Evolutionary conservation across 2,329 filamentous ascomycete species (phyloP).

Genomic region (Calonectria ilicicola): DNA sequence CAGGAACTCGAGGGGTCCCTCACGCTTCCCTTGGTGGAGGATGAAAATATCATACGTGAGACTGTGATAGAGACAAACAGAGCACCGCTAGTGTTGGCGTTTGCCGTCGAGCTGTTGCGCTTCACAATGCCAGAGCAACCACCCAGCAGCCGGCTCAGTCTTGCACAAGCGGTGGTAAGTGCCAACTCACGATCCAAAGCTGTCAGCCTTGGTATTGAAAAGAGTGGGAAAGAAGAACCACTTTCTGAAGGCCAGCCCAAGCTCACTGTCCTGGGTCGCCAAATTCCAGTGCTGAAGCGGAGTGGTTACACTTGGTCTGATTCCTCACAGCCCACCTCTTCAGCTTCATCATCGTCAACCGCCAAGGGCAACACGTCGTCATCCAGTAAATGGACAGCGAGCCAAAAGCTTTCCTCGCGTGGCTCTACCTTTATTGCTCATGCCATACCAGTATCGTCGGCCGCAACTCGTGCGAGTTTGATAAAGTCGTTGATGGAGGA

Average conservation of each 20-base stretch:
- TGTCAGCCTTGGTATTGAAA: conserved; percentile 78
- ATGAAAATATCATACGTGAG: conserved; percentile 70
- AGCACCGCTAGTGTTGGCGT: conserved; percentile 85
- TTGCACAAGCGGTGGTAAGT: conserved; percentile 87
- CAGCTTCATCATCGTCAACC: conserved; percentile 28
- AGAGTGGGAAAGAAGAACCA: conserved; percentile 75
- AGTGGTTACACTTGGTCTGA: conserved; percentile 72
- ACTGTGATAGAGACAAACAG: conserved; percentile 79
- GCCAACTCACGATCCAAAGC: conserved; percentile 84
- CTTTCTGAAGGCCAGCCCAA: conserved; percentile 82
- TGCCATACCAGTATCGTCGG: conserved; percentile 51
- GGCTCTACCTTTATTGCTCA: conserved; percentile 70
- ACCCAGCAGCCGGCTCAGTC: conserved; percentile 82
- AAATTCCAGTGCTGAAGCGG: conserved; percentile 80
- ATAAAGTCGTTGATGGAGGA: conserved; percentile 61
- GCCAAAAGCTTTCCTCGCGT: conserved; percentile 63
- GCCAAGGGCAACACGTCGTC: conserved; percentile 29
- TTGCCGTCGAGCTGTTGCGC: conserved; percentile 78
- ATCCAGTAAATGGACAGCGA: conserved; percentile 60
- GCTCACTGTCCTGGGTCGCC: conserved; percentile 78
- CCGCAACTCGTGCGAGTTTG: conserved; percentile 56
- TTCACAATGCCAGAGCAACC: conserved; percentile 90
- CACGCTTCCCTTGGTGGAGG: conserved; percentile 65
- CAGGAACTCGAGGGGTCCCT: conserved; percentile 74
- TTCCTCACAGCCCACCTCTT: conserved; percentile 29